Base-by-base conservation (phyloP, 208 protist species). In the Vickermania ingenoplastis region DNA sequence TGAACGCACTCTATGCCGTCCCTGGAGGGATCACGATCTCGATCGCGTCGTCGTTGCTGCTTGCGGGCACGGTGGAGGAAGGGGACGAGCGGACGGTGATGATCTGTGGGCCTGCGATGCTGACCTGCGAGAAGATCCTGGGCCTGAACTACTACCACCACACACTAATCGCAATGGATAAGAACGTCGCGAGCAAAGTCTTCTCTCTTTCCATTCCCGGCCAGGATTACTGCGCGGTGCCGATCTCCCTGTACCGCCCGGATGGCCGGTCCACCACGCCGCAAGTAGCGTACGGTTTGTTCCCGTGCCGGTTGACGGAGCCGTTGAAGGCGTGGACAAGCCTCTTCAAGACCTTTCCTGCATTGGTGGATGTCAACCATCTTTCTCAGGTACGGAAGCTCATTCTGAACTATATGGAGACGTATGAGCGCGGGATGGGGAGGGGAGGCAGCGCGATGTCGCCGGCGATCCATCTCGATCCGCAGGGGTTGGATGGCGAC, bases 161-260 rank as follows among this genome's bases (percentile, higher is more conserved):
- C 28, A 62, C 57, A 7, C 57, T 41, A 23, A 62, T 62, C 57
- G 57, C 57, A 23, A 13, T 62, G n/a, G 57, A 62, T 62, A 11
- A 53, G n/a, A 41, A 17, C 22, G n/a, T 51, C 5, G 57, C 57
- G n/a, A 7, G 7, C 22, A 57, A n/a, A 21, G 14, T 57, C 11
- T 55, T 41, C 17, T 31, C 28, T 24, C 7, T 57, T 13, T 13
- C 22, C 5, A 57, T 62, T 57, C 22, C 28, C 17, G 57, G 26
- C 28, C 5, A 57, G 55, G 57, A 62, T 13, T 62, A 57, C 23
- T 51, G 21, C 57, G 57, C 57, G 5, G 17, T n/a, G 7, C 57
- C 57, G 14, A 23, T 62, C 57, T 51, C 26, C n/a, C 11, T 62
- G n/a, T n/a, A n/a, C n/a, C n/a, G n/a, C n/a, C n/a, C n/a, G n/a